Evolutionary conservation across 345 rosid genomes (phyloP).

Genomic region (Camelina neglecta): DNA sequence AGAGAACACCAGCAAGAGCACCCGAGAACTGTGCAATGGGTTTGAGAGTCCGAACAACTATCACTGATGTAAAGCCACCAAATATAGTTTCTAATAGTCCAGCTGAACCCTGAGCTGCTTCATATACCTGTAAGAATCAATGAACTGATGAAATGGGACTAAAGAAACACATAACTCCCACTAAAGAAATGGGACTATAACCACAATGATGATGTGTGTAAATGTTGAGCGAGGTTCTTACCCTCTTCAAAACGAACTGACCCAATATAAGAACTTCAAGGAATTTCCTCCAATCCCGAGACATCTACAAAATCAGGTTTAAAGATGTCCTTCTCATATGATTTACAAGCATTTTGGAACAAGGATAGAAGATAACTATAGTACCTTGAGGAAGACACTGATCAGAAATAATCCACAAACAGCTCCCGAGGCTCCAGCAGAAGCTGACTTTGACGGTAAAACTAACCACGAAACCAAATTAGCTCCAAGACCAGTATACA

Average conservation of each 20-base stretch:
- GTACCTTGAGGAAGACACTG: slow-evolving; percentile 84
- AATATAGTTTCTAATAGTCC: slow-evolving; percentile 56
- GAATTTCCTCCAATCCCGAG: slow-evolving; percentile 93
- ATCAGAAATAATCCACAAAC: slow-evolving; percentile 88
- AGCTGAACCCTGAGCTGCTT: slow-evolving; percentile 86
- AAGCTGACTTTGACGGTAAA: slow-evolving; percentile 79
- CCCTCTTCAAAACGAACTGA: slow-evolving; percentile 84
- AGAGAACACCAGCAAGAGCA: slow-evolving; percentile 74
- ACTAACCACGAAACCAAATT: slow-evolving; percentile 87
- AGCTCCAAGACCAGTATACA: slow-evolving; percentile 82
- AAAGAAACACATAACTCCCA: too few relatives aligned
- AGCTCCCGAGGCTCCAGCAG: slow-evolving; percentile 91
- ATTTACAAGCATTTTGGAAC: slow-evolving; percentile 10
- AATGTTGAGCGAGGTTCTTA: slow-evolving; percentile 32
- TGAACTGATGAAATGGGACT: background rate
- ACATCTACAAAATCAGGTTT: slow-evolving; percentile 54
- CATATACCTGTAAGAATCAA: slow-evolving; percentile 63
- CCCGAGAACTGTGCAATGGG: slow-evolving; percentile 93
- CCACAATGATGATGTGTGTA: background rate
- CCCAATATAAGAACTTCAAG: slow-evolving; percentile 92
- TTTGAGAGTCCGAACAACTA: slow-evolving; percentile 61
- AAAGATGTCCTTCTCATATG: slow-evolving; percentile 20
- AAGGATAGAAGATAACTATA: background rate
- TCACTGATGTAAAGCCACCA: slow-evolving; percentile 43
- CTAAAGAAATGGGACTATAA: background rate